Conservation (phyloP, 371 early-diverging fungal genomes). For the Dinochytrium kinnereticum region DNA sequence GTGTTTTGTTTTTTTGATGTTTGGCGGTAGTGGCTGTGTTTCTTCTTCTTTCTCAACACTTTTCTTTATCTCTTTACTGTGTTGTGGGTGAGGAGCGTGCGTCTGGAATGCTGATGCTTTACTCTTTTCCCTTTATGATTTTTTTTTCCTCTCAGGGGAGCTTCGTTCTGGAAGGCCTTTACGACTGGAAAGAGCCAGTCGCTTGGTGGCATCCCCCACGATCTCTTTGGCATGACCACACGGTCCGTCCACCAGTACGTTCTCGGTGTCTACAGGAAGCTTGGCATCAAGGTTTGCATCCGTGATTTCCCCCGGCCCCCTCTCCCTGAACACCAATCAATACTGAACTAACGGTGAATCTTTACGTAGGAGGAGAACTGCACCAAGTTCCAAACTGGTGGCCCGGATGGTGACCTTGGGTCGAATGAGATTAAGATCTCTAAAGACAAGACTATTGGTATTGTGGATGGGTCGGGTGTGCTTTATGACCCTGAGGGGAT, state of each 20-base stretch:
- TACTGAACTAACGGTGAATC: not conserved
- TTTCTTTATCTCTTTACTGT: no score
- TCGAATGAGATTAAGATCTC: slow-evolving; percentile 99
- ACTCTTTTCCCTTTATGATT: no score
- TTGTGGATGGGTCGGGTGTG: slow-evolving; percentile 97
- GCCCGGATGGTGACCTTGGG: slow-evolving; percentile 98
- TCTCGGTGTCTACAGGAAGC: slow-evolving; percentile 90
- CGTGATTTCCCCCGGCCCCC: slow-evolving; percentile 10
- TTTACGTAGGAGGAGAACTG: slow-evolving; percentile 48
- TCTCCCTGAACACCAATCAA: no score
- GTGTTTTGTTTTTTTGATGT: no score
- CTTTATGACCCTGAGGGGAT: slow-evolving; percentile 94
- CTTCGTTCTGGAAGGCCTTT: slow-evolving; percentile 98
- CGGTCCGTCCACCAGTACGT: slow-evolving; percentile 98
- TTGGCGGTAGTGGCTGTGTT: no score
- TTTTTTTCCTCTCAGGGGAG: slow-evolving; percentile 62
- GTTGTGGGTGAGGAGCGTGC: no score
- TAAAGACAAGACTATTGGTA: slow-evolving; percentile 87
- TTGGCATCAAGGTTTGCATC: slow-evolving; percentile 65
- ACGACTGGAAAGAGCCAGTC: slow-evolving; percentile 97
- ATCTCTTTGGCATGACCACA: slow-evolving; percentile 97
- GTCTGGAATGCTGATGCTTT: no score
- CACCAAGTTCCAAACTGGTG: slow-evolving; percentile 96
- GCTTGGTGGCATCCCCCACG: slow-evolving; percentile 98
- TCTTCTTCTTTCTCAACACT: no score